A percentile compares a stretch with the other conserved stretches of the same genome.
Evolutionary conservation across 2,329 filamentous ascomycete genomes (phyloP).

Genomic region (Emericellopsis cladophorae): DNA sequence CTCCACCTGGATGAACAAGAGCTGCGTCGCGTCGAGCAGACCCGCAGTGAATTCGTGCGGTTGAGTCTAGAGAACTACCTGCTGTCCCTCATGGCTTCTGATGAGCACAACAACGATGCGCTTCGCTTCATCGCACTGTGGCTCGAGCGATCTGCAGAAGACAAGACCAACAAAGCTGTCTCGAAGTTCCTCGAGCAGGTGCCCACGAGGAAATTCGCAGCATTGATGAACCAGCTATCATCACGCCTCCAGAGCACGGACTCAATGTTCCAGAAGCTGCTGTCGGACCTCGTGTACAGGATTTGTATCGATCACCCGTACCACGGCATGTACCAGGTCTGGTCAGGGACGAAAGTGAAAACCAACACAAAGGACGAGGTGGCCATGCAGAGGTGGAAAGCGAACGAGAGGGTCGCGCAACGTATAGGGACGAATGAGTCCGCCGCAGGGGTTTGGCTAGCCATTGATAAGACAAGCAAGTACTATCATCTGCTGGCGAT

Average conservation of each 20-base stretch:
- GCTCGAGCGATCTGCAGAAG: constrained; percentile 74
- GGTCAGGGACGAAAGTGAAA: constrained; percentile 62
- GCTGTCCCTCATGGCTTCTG: constrained; percentile 69
- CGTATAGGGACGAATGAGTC: constrained; percentile 40
- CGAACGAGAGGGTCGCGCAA: constrained; percentile 57
- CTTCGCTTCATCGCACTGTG: constrained; percentile 89
- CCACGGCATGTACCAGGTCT: constrained; percentile 95
- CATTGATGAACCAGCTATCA: constrained; percentile 89
- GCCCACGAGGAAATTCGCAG: constrained; percentile 81
- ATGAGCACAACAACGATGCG: constrained; percentile 79
- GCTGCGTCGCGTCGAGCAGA: constrained; percentile 64
- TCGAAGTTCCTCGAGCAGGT: constrained; percentile 57
- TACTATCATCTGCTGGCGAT: constrained; percentile 51
- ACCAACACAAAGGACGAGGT: constrained; percentile 61
- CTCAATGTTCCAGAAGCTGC: constrained; percentile 62
- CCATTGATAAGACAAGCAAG: constrained; percentile 63
- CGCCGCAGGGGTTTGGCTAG: constrained; percentile 49
- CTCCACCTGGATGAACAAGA: constrained; percentile 83
- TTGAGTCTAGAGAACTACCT: constrained; percentile 91
- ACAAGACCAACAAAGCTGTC: constrained; percentile 67
- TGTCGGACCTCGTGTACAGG: constrained; percentile 61
- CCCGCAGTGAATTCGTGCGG: constrained; percentile 70
- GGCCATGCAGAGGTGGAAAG: constrained; percentile 59
- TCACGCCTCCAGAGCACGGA: constrained; percentile 71
- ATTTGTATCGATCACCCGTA: constrained; percentile 92